phyloP scores from a whole-genome alignment of 495 filamentous ascomycete genomes.

The Glarea lozoyensis region DNA sequence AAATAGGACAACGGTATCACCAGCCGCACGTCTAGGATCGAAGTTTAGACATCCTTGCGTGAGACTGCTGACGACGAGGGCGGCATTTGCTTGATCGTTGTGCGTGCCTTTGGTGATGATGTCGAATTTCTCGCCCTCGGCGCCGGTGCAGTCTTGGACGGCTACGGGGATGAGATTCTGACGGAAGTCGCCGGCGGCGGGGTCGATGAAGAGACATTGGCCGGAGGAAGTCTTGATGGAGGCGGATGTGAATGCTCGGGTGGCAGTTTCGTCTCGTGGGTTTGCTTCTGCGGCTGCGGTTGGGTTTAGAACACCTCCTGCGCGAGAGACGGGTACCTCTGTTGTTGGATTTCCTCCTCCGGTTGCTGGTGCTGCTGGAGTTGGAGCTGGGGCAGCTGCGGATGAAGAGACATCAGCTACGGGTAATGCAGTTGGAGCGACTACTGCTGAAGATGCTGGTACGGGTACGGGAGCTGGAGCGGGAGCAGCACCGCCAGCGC shows the following conservation, averaged over 20 bases:
- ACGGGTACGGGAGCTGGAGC: constrained; percentile 7
- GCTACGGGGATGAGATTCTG: constrained; percentile 44
- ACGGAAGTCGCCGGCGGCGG: constrained; percentile 45
- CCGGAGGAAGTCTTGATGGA: constrained; percentile 35
- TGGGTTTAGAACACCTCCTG: constrained; percentile 38
- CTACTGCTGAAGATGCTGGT: background rate
- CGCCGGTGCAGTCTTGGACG: constrained; percentile 34
- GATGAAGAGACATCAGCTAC: background rate
- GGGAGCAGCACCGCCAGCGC: constrained; percentile 14
- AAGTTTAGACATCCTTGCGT: constrained; percentile 44
- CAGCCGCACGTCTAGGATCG: constrained; percentile 31
- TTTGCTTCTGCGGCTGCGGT: constrained; percentile 38
- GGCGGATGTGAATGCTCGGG: constrained; percentile 35
- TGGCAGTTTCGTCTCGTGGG: constrained; percentile 35
- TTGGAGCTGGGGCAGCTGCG: background rate
- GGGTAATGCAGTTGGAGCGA: constrained; percentile 2
- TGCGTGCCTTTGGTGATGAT: constrained; percentile 42
- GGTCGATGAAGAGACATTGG: constrained; percentile 42
- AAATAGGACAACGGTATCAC: constrained; percentile 41
- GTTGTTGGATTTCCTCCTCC: constrained; percentile 32
- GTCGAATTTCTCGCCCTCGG: constrained; percentile 44
- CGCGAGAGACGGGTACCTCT: constrained; percentile 39
- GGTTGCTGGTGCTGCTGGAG: background rate
- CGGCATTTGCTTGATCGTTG: constrained; percentile 28
- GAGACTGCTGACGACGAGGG: constrained; percentile 40